These are phyloP conservation scores for Botryotinia narcissicola DNA, from an alignment of 2,329 filamentous ascomycete species.

Conservation along the genomic window DNA sequence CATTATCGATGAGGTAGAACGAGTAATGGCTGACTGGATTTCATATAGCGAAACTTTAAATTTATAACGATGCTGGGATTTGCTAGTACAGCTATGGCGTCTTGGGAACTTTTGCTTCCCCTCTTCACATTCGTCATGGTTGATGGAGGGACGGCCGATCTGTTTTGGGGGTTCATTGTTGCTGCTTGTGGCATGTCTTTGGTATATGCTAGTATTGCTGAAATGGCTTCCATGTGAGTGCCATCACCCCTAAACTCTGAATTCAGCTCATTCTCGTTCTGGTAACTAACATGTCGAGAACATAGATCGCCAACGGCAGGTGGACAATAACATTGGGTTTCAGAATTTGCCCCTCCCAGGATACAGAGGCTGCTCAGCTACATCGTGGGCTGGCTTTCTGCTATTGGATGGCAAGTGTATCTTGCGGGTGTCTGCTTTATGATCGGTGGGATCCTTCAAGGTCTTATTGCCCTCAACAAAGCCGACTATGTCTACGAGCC, in stretches of 20 bases:
- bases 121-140: constrained; percentile 21
- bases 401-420: constrained; percentile 47
- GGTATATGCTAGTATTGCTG: constrained; percentile 31
- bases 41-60: constrained; percentile 40
- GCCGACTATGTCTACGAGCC: constrained; percentile 39
- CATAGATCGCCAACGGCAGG: constrained; percentile 51
- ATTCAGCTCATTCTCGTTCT: neutral
- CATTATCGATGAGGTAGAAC: neutral
- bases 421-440: constrained; percentile 43
- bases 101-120: constrained; percentile 44
- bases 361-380: constrained; percentile 55
- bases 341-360: constrained; percentile 48
- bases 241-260: neutral
- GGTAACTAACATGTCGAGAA: neutral
- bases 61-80: constrained; percentile 44
- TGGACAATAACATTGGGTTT: constrained; percentile 58
- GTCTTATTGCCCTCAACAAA: constrained; percentile 40
- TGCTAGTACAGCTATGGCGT: constrained; percentile 43
- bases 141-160: constrained; percentile 32
- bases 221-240: constrained; percentile 34
- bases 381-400: constrained; percentile 47
- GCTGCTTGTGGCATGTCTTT: constrained; percentile 32
- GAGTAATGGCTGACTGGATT: neutral
- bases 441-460: constrained; percentile 46
- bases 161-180: constrained; percentile 41